phyloP scores from a whole-genome alignment of 202 grass and related monocot species.

The Zizania palustris region DNA sequence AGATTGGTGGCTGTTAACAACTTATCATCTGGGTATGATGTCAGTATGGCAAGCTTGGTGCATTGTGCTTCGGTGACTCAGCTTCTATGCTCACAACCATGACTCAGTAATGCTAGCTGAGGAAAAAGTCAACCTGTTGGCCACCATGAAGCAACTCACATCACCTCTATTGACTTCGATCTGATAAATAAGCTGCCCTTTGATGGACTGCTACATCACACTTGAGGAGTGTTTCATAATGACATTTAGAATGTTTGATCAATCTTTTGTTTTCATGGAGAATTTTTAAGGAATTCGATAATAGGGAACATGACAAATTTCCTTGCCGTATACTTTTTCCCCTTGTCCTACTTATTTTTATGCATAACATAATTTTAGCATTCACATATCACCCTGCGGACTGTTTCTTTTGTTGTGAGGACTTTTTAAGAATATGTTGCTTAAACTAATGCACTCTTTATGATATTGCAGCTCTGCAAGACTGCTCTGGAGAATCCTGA shows the following conservation, averaged over 20 bases:
- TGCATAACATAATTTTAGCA: slow-evolving; percentile 7
- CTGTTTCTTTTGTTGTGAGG: neutral
- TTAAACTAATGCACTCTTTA: slow-evolving; percentile 26
- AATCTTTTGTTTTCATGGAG: neutral
- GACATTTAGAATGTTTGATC: neutral
- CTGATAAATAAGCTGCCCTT: neutral
- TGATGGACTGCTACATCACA: neutral
- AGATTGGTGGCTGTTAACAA: neutral
- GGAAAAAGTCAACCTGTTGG: neutral
- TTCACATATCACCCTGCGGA: slow-evolving; percentile 2
- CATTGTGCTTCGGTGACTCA: neutral
- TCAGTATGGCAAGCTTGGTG: neutral
- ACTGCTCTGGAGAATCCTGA: slow-evolving; percentile 69
- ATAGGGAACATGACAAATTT: neutral
- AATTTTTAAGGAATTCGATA: slow-evolving; percentile 1
- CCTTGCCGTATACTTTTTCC: neutral
- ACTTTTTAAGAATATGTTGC: slow-evolving; percentile 10
- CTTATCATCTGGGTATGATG: neutral
- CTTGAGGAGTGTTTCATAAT: neutral
- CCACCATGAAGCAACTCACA: neutral
- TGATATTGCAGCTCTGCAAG: slow-evolving; percentile 77
- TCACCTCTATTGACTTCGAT: neutral
- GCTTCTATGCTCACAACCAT: too few relatives aligned
- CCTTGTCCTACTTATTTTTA: slow-evolving; percentile 2
- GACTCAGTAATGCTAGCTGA: neutral